Evolutionary conservation across 345 rosid genomes (phyloP).

Genomic region (Pistacia vera): DNA sequence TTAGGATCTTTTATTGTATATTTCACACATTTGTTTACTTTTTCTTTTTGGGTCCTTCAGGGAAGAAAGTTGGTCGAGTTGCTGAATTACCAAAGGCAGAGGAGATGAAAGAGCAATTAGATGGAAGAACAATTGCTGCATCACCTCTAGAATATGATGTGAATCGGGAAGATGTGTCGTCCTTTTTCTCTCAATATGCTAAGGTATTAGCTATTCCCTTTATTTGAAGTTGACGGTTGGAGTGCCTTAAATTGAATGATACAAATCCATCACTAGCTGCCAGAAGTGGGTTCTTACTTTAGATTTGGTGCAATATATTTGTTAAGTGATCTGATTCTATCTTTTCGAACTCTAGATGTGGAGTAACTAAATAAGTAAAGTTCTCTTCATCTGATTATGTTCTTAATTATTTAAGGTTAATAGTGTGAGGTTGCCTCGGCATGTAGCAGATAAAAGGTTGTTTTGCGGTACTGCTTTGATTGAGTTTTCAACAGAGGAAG

Average conservation of each 20-base stretch:
- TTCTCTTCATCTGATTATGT: conserved; percentile 8
- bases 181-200: conserved; percentile 68
- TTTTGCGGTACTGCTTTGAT: conserved; percentile 85
- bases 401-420: conserved; percentile 52
- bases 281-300: not conserved
- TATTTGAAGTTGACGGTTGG: not conserved
- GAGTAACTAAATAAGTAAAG: not conserved
- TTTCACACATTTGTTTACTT: not conserved
- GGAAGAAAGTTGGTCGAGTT: conserved; percentile 78
- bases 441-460: conserved; percentile 64
- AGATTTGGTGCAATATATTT: not conserved
- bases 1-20: not conserved
- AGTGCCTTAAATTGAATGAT: not conserved
- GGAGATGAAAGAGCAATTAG: conserved; percentile 73
- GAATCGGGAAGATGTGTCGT: conserved; percentile 67
- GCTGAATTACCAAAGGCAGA: conserved; percentile 61
- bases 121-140: conserved; percentile 71
- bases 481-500: conserved; percentile 81
- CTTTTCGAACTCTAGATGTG: not conserved
- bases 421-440: conserved; percentile 93
- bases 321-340: not conserved
- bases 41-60: conserved; percentile 33
- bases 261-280: not conserved
- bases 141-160: conserved; percentile 68
- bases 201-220: conserved; percentile 46